These are phyloP conservation scores for Isabelozyma gotoi DNA, from an alignment of 805 yeast species.

Conservation along the genomic window DNA sequence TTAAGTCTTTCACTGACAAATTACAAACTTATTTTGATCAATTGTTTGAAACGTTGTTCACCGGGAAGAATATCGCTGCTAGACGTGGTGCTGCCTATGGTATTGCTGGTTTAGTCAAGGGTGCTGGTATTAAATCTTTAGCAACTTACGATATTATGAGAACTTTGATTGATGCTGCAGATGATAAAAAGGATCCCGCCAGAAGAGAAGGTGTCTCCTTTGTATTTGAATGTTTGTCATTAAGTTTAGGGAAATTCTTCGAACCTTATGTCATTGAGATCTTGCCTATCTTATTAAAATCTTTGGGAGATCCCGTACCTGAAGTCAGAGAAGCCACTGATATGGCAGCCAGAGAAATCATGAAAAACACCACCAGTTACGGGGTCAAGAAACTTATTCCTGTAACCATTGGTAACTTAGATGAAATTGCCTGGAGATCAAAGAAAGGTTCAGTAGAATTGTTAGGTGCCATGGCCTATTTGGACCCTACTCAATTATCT, in stretches of 20 bases:
- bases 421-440: slow-evolving; percentile 92
- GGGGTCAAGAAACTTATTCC: slow-evolving; percentile 94
- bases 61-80: slow-evolving; percentile 45
- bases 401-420: slow-evolving; percentile 78
- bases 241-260: slow-evolving; percentile 69
- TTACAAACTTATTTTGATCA: slow-evolving; percentile 55
- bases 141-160: slow-evolving; percentile 77
- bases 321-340: slow-evolving; percentile 91
- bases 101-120: slow-evolving; percentile 88
- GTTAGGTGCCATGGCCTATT: slow-evolving; percentile 95
- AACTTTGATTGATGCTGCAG: slow-evolving; percentile 76
- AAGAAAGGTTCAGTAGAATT: slow-evolving; percentile 96
- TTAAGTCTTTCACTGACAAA: slow-evolving; percentile 50
- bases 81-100: slow-evolving; percentile 97
- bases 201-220: slow-evolving; percentile 86
- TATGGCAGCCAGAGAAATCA: slow-evolving; percentile 80
- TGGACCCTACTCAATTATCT: slow-evolving; percentile 92
- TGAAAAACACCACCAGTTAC: slow-evolving; percentile 87
- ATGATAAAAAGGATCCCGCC: slow-evolving; percentile 72
- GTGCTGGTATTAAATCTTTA: slow-evolving; percentile 79
- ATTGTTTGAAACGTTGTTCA: slow-evolving; percentile 60
- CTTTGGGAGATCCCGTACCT: slow-evolving; percentile 79
- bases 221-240: slow-evolving; percentile 82
- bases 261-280: slow-evolving; percentile 94
- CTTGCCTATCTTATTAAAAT: slow-evolving; percentile 74